Evolutionary conservation across 371 early-diverging fungal species (phyloP).

Genomic region (Mortierella sp.): DNA sequence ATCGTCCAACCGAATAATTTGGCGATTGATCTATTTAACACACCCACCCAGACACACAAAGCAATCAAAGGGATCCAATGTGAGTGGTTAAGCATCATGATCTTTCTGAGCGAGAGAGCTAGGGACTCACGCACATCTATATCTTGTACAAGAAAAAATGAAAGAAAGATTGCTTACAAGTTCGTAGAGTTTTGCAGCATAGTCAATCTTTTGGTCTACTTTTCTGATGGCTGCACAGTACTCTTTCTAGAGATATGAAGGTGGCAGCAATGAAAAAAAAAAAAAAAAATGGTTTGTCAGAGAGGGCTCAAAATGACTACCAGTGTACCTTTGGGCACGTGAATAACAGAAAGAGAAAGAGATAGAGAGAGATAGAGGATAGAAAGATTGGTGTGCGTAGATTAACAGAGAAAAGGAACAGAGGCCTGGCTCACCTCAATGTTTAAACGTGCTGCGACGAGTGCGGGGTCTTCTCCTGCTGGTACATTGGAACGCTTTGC

Average conservation of each 20-base stretch:
- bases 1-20: slow-evolving; percentile 46
- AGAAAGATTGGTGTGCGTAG: too few species aligned
- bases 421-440: slow-evolving; percentile 40
- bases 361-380: too few species aligned
- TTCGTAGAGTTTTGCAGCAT: slow-evolving; percentile 35
- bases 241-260: slow-evolving; percentile 19
- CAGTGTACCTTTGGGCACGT: too few species aligned
- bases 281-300: too few species aligned
- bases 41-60: too few species aligned
- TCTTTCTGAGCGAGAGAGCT: too few species aligned
- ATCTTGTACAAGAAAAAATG: neutral
- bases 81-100: too few species aligned
- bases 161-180: slow-evolving; percentile 39
- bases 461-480: slow-evolving; percentile 25
- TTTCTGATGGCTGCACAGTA: slow-evolving; percentile 41
- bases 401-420: too few species aligned
- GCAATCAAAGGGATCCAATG: too few species aligned
- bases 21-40: slow-evolving; percentile 52
- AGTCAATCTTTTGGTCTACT: slow-evolving; percentile 49
- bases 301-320: too few species aligned
- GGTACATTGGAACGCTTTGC: slow-evolving; percentile 42
- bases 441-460: slow-evolving; percentile 31
- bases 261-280: neutral
- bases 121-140: too few species aligned
- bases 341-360: too few species aligned